phyloP scores from a whole-genome alignment of 192 early-diverging fungal genomes.

The Umbelopsis isabellina region DNA sequence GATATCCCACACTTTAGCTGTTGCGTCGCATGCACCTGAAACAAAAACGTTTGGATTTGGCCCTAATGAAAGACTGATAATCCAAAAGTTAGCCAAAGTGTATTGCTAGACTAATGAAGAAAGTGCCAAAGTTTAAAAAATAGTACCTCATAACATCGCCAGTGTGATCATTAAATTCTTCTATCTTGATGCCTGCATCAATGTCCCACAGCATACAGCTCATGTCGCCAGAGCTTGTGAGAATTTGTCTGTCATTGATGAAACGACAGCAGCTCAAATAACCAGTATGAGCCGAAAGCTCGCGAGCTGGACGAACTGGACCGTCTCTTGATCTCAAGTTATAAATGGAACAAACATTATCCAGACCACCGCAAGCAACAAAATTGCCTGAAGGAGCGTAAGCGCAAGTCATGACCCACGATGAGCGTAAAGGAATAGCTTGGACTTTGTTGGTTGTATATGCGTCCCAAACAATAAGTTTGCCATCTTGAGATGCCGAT shows the following conservation, averaged over 20 bases:
- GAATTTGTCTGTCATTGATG: slow-evolving; percentile 92
- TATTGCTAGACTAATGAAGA: background rate
- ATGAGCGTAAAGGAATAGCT: slow-evolving; percentile 97
- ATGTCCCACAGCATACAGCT: slow-evolving; percentile 99
- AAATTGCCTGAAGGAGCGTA: slow-evolving; percentile 98
- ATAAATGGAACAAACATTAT: slow-evolving; percentile 99
- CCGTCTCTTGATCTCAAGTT: slow-evolving; percentile 96
- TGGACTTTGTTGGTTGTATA: slow-evolving; percentile 99
- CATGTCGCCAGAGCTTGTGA: slow-evolving; percentile 98
- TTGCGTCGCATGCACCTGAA: slow-evolving; percentile 98
- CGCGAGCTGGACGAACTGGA: slow-evolving; percentile 90
- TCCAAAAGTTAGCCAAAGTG: slow-evolving; percentile 28
- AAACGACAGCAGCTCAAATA: slow-evolving; percentile 99
- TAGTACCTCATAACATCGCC: slow-evolving; percentile 95
- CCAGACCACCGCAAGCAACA: slow-evolving; percentile 99
- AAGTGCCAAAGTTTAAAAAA: background rate
- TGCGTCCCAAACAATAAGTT: slow-evolving; percentile 99
- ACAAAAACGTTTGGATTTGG: slow-evolving; percentile 98
- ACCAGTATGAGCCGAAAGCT: slow-evolving; percentile 95
- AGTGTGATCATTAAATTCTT: slow-evolving; percentile 97
- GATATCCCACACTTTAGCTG: slow-evolving; percentile 99
- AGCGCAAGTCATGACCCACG: slow-evolving; percentile 99
- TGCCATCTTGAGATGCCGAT: slow-evolving; percentile 98
- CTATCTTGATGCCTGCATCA: slow-evolving; percentile 96
- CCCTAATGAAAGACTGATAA: slow-evolving; percentile 75